Base-by-base conservation (phyloP, 2,329 filamentous ascomycete species). In the Cytospora mali region DNA sequence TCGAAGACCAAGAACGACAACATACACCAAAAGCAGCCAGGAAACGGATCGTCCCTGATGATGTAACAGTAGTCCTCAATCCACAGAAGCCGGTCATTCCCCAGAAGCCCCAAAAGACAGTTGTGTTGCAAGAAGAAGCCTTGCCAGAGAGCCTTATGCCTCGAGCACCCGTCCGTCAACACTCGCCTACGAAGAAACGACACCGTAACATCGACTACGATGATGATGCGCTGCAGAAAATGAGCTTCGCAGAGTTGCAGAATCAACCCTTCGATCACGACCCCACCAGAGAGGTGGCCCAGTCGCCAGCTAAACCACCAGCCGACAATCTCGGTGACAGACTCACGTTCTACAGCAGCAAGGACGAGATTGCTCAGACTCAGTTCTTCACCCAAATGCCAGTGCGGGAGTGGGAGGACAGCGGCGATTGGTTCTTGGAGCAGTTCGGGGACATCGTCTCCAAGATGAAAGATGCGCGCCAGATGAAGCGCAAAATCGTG, bases 401-500 rank as follows among this genome's bases (percentile, higher is more conserved):
- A 1, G 75, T 86, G 16, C 74, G 78, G 18, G 84, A 87, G 58
- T 87, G 84, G 84, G 84, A 87, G 67, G 75, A 79, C 16, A 79
- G 83, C 1, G 84, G 84, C 6, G 83, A 86, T 66, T 87, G 84
- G 84, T 85, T 87, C 61, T 74, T 85, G 25, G 78, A 79, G 50
- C 81, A 80, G 65, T 87, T 87, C 65, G 73, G 78, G 9, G 75
- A 75, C 3, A 73, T 87, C 49, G 78, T 85, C 71, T 73, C 77
- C 64, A 75, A 74, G 58, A 71, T 87, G 65, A 79, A 77, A 63
- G 75, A 79, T 56, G 77, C 80, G 23, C 78, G 84, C 11, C 77
- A 77, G 62, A 73, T 73, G 16, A 86, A 84, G 73, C 78, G 84
- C 55, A 71, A 74, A 48, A 73, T 81, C 63, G 77, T 86, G 31